These are phyloP conservation scores for Penicillium capsulatum DNA, from an alignment of 2,329 filamentous ascomycete genomes.

Conservation along the genomic window DNA sequence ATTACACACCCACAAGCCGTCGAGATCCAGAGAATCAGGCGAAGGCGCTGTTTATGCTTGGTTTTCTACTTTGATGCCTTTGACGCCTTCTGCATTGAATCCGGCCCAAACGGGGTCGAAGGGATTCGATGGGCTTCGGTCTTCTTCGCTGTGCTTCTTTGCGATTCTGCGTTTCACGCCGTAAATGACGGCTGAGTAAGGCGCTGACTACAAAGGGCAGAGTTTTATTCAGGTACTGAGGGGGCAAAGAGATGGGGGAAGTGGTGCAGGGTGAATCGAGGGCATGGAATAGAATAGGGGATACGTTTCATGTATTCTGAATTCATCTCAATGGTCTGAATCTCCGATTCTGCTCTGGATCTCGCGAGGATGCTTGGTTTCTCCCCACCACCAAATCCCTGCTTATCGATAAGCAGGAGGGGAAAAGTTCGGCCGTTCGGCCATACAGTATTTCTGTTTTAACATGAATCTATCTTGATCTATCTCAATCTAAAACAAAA, in stretches of 20 bases:
- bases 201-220: background rate
- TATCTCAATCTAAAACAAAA: no score
- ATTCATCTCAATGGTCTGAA: no score
- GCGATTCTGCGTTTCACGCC: conserved; percentile 16
- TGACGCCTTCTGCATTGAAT: background rate
- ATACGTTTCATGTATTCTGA: no score
- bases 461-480: no score
- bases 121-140: conserved; percentile 27
- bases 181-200: conserved; percentile 15
- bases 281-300: no score
- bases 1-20: conserved; percentile 14
- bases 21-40: background rate
- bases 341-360: no score
- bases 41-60: background rate
- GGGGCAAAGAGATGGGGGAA: no score
- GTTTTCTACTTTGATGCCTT: conserved; percentile 12
- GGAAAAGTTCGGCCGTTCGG: conserved; percentile 8
- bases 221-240: no score
- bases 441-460: no score
- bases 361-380: no score
- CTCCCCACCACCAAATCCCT: no score
- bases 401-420: conserved; percentile 28
- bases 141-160: conserved; percentile 32
- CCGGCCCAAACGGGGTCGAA: conserved; percentile 31
- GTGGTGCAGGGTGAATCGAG: no score